These are phyloP conservation scores for Hypoxylon sp. DNA, from an alignment of 2,329 filamentous ascomycete genomes.

Conservation along the genomic window DNA sequence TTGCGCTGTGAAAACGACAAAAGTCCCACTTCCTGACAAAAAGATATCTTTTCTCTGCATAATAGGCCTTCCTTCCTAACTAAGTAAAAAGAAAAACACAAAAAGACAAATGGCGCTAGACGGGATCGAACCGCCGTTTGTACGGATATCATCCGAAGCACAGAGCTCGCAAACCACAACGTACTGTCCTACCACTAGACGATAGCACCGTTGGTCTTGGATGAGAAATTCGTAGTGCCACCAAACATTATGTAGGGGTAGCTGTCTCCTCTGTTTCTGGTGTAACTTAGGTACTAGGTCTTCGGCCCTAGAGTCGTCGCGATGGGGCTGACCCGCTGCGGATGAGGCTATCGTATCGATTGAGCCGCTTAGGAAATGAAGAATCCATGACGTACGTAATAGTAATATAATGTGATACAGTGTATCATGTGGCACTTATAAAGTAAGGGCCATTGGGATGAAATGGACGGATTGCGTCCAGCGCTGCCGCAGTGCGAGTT, in stretches of 20 bases:
- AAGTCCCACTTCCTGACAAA: no score
- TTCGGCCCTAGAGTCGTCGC: slow-evolving; percentile 7
- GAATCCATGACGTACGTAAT: slow-evolving; percentile 11
- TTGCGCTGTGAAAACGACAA: no score
- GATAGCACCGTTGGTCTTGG: slow-evolving; percentile 12
- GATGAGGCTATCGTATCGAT: slow-evolving; percentile 6
- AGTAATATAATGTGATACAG: not conserved
- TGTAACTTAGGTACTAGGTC: slow-evolving; percentile 9
- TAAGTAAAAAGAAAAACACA: not conserved
- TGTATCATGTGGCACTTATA: not conserved
- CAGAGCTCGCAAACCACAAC: slow-evolving; percentile 16
- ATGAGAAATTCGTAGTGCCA: slow-evolving; percentile 5
- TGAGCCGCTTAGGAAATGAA: not conserved
- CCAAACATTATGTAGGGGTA: not conserved
- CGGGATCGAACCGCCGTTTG: slow-evolving; percentile 34
- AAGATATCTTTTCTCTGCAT: no score
- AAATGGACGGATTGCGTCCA: not conserved
- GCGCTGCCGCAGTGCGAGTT: not conserved
- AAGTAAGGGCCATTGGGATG: not conserved
- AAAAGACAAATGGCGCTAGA: slow-evolving; percentile 24
- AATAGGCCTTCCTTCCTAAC: not conserved
- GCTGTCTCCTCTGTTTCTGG: not conserved
- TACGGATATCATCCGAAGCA: slow-evolving; percentile 5
- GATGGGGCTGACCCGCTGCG: slow-evolving; percentile 11
- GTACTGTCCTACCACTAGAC: slow-evolving; percentile 37